Percentiles rank a stretch among this genome's conserved stretches.
These are phyloP conservation scores for Mortierella polycephala DNA, from an alignment of 371 early-diverging fungal species.

Conservation along the genomic window DNA sequence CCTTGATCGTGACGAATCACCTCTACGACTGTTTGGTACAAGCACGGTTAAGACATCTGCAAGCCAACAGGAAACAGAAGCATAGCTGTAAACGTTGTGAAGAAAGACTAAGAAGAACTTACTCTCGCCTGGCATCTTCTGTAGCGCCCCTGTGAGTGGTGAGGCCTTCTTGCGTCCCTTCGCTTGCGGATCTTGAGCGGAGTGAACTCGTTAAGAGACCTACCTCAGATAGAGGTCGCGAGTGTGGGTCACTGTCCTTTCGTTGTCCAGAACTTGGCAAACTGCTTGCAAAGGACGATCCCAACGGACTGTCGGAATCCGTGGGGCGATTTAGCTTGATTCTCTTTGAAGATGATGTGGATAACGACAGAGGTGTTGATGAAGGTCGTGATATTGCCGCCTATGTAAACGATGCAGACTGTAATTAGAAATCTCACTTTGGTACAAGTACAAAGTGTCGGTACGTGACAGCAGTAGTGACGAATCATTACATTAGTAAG, in stretches of 20 bases:
- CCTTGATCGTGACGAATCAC: conserved; percentile 21
- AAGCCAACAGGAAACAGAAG: background rate
- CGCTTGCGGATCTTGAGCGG: conserved; percentile 11
- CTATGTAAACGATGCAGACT: background rate
- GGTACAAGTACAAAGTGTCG: background rate
- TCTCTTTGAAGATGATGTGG: conserved; percentile 23
- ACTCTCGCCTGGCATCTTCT: conserved; percentile 21
- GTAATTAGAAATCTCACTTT: background rate
- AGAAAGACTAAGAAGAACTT: conserved; percentile 1
- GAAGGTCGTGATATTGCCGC: background rate
- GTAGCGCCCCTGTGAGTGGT: conserved; percentile 6
- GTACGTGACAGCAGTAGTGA: background rate
- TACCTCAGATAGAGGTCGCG: conserved; percentile 4
- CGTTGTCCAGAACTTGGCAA: conserved; percentile 15
- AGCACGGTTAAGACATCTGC: too few relatives aligned
- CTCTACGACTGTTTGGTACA: conserved; percentile 7
- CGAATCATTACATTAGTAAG: background rate
- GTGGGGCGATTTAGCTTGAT: conserved; percentile 46
- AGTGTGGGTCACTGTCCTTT: conserved; percentile 7
- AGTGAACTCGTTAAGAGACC: conserved; percentile 25
- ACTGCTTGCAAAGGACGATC: conserved; percentile 7
- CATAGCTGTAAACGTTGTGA: background rate
- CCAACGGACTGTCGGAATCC: conserved; percentile 19
- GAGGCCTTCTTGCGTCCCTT: background rate
- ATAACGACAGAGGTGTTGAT: background rate